These are phyloP conservation scores for Hamigera avellanea DNA, from an alignment of 495 filamentous ascomycete species.

Conservation along the genomic window DNA sequence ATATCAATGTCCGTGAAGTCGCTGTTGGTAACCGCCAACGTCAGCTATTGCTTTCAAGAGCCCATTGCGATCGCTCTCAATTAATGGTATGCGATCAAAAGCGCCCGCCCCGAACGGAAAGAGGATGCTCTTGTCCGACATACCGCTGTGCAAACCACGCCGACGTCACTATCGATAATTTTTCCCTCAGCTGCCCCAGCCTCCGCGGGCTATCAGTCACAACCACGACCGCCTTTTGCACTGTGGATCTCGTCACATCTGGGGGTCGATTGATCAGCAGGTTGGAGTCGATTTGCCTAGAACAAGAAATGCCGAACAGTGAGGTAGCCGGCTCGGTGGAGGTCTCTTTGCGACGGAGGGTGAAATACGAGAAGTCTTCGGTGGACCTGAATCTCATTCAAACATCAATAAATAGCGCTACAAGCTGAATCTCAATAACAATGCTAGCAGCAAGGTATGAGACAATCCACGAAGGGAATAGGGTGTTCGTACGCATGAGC, in stretches of 20 bases:
- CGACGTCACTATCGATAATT: slow-evolving; percentile 75
- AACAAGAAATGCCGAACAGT: slow-evolving; percentile 93
- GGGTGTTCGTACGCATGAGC: slow-evolving; percentile 65
- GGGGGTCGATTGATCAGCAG: slow-evolving; percentile 63
- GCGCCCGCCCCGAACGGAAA: neutral
- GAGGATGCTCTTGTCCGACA: slow-evolving; percentile 24
- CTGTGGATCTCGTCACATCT: slow-evolving; percentile 89
- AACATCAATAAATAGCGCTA: neutral
- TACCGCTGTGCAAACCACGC: slow-evolving; percentile 97
- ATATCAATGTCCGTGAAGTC: slow-evolving; percentile 67
- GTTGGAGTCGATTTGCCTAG: slow-evolving; percentile 74
- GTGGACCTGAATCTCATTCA: slow-evolving; percentile 41
- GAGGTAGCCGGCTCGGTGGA: slow-evolving; percentile 54
- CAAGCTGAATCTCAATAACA: neutral
- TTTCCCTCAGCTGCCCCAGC: slow-evolving; percentile 70
- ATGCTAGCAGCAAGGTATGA: neutral
- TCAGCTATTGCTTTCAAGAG: neutral
- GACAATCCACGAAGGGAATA: neutral
- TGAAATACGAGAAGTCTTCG: slow-evolving; percentile 98
- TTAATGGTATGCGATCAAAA: too few species aligned
- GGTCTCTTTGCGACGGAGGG: slow-evolving; percentile 60
- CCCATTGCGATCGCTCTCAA: too few species aligned
- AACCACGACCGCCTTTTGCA: slow-evolving; percentile 97
- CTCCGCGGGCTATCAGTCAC: slow-evolving; percentile 80
- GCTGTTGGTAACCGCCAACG: slow-evolving; percentile 24